phyloP scores from a whole-genome alignment of 306 rosid species.

The Cucurbita ficifolia region DNA sequence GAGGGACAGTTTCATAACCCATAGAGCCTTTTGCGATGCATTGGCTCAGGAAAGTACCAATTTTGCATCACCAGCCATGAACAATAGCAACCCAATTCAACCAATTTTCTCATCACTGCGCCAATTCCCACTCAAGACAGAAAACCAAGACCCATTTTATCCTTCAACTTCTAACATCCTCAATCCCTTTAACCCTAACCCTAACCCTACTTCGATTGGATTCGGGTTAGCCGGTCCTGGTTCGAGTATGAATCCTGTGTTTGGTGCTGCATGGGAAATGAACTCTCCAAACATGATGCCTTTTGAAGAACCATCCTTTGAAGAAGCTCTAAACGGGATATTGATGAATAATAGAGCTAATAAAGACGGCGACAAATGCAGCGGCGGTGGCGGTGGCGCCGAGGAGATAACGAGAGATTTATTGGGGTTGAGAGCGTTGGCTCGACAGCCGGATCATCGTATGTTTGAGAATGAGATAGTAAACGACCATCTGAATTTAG shows the following conservation, averaged over 20 bases:
- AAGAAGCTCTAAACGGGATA: slow-evolving; percentile 22
- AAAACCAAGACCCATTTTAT: neutral
- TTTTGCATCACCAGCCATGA: slow-evolving; percentile 11
- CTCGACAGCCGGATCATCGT: slow-evolving; percentile 18
- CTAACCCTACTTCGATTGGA: slow-evolving; percentile 21
- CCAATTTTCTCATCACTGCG: neutral
- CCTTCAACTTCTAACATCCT: neutral
- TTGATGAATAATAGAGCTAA: neutral
- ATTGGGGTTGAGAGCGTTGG: slow-evolving; percentile 42
- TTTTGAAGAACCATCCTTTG: slow-evolving; percentile 17
- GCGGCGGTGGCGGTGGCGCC: slow-evolving; percentile 2
- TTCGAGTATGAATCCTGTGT: neutral
- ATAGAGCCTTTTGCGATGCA: slow-evolving; percentile 82
- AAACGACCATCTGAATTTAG: slow-evolving; percentile 12
- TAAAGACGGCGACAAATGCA: neutral
- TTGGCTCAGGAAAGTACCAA: slow-evolving; percentile 45
- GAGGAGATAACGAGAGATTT: slow-evolving; percentile 53
- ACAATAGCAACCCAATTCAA: neutral
- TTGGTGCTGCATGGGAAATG: neutral
- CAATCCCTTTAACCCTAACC: slow-evolving; percentile 13
- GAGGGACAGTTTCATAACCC: slow-evolving; percentile 85
- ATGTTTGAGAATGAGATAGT: slow-evolving; percentile 25
- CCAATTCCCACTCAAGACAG: neutral
- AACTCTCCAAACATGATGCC: slow-evolving; percentile 20
- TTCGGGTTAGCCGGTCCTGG: slow-evolving; percentile 1